Base-by-base conservation (phyloP, 164 flowering plant genomes). In the Piper longum region DNA sequence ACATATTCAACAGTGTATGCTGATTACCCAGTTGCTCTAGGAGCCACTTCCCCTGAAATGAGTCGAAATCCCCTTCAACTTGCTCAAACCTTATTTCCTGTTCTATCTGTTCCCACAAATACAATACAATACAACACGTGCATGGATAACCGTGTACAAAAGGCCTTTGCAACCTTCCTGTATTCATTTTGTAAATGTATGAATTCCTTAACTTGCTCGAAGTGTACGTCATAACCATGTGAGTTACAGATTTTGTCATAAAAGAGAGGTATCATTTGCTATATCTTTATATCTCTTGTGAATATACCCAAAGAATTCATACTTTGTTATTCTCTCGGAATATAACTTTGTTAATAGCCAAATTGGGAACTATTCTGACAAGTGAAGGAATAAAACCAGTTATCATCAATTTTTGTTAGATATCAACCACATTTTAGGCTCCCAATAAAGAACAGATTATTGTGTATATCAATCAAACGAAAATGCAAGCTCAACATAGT, bases 141-240 rank as follows among this genome's bases (percentile, higher is more conserved):
- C 98, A 82, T 92, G 98, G 68, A 92, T 91, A 45, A 88, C 96
- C 98, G 89, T 92, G 70, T 89, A 92, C 65, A 89, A 70, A 63
- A 89, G 75, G 45, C 95, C 96, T 76, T 92, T 92, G 85, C 98
- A 92, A 64, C 98, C 98, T 81, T 92, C 98, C 96, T 92, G 83
- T 61, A 73, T 6, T 19, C 12, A 13, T 39, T 41, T 41, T 13
- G 16, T 16, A 60, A 48, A n/a, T n/a, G n/a, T 7, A 45, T 7
- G 2, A 7, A 2, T 45, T 45, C 52, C 7, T 45, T 9, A 45
- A 7, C 12, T 14, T 56, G 58, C 14, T n/a, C 58, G n/a, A 56
- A n/a, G 58, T 45, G 11, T 19, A 43, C 7, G 18, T 6, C 42
- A 40, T 43, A 61, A 43, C 7, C 1, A 17, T 45, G 12, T 3